These are phyloP conservation scores for Geotrichum histeridarum DNA, from an alignment of 1,139 yeast species.

Conservation along the genomic window DNA sequence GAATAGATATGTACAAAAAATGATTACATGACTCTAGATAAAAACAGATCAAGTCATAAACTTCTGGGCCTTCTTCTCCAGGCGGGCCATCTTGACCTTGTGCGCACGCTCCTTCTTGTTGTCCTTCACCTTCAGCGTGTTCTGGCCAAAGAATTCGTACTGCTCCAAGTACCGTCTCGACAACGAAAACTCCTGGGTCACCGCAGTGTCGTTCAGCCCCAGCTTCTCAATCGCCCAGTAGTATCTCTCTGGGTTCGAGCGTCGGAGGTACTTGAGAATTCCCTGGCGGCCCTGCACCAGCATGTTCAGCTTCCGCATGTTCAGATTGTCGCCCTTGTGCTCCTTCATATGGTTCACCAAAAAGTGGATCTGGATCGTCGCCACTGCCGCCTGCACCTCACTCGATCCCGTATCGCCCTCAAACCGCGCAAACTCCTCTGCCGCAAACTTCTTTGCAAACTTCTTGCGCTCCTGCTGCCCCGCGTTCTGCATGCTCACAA, in stretches of 20 bases:
- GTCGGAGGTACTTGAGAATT: slow-evolving; percentile 73
- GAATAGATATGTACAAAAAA: background rate
- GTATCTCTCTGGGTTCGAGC: slow-evolving; percentile 72
- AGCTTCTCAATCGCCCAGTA: slow-evolving; percentile 80
- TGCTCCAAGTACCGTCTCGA: slow-evolving; percentile 80
- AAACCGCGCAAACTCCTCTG: slow-evolving; percentile 70
- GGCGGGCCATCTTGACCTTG: slow-evolving; percentile 27
- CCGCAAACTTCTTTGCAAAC: slow-evolving; percentile 60
- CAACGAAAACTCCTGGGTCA: slow-evolving; percentile 76
- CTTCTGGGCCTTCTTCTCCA: slow-evolving; percentile 32
- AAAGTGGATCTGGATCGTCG: slow-evolving; percentile 75
- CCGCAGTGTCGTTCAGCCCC: slow-evolving; percentile 78
- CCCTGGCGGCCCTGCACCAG: slow-evolving; percentile 86
- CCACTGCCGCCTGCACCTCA: slow-evolving; percentile 90
- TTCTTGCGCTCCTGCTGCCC: slow-evolving; percentile 53
- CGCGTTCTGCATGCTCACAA: slow-evolving; percentile 69
- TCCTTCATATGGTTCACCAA: slow-evolving; percentile 70
- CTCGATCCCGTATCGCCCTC: slow-evolving; percentile 93
- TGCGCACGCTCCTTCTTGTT: slow-evolving; percentile 32
- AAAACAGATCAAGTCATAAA: slow-evolving; percentile 14
- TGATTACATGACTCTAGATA: background rate
- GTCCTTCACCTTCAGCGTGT: slow-evolving; percentile 33
- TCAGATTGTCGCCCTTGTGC: slow-evolving; percentile 66
- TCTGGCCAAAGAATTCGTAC: slow-evolving; percentile 71
- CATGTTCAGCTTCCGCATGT: slow-evolving; percentile 67